Conservation (phyloP, 495 filamentous ascomycete species). For the Penicillium manginii region DNA sequence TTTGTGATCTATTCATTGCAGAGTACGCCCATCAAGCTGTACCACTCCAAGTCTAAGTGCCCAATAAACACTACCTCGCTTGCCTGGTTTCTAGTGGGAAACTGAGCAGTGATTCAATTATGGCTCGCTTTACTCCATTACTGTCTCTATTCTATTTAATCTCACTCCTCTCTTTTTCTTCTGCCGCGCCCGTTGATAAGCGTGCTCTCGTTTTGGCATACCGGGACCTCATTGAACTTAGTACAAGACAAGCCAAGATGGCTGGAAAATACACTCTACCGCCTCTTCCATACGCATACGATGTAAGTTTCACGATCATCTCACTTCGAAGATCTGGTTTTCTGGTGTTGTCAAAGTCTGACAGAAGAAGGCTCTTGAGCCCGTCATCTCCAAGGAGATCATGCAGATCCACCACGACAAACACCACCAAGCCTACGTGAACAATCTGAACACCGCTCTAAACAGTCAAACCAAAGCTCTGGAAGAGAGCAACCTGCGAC, state of each 20-base stretch:
- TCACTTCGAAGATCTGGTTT: neutral
- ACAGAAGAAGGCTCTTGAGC: conserved; percentile 74
- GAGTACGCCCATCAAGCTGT: neutral
- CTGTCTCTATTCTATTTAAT: neutral
- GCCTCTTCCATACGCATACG: conserved; percentile 47
- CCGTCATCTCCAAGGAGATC: conserved; percentile 89
- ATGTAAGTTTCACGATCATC: conserved; percentile 29
- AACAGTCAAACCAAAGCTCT: conserved; percentile 54
- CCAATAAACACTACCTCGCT: neutral
- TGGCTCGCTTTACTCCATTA: neutral
- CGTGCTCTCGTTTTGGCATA: neutral
- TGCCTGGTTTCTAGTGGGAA: neutral
- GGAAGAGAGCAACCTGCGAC: conserved; percentile 47
- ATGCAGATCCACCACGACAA: conserved; percentile 82
- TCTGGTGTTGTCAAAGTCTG: neutral
- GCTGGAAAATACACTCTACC: conserved; percentile 37
- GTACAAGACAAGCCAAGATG: conserved; percentile 2
- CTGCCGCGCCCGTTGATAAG: neutral
- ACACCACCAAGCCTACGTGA: conserved; percentile 71
- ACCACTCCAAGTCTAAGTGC: neutral
- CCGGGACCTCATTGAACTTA: conserved; percentile 1
- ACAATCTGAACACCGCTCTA: conserved; percentile 58
- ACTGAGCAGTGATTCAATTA: neutral
- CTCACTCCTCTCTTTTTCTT: neutral
- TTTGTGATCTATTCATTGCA: neutral